A percentile compares a stretch with the other conserved stretches of the same genome.
These are phyloP conservation scores for Globisporangium spinosum DNA, from an alignment of 352 stramenopile species.

Conservation along the genomic window DNA sequence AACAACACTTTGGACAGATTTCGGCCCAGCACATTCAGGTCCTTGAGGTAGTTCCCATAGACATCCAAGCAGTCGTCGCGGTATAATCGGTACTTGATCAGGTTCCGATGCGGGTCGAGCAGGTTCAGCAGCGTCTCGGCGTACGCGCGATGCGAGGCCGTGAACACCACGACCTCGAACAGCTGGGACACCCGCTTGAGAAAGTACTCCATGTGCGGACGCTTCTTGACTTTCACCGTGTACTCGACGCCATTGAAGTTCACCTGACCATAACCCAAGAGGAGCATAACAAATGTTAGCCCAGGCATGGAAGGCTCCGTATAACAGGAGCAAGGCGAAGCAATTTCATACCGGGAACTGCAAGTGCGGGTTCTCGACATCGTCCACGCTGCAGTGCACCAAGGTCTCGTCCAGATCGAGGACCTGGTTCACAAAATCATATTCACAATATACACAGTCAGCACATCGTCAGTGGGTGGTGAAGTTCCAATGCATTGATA, in stretches of 20 bases:
- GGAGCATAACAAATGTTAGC: not conserved
- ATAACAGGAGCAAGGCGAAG: not conserved
- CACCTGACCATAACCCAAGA: constrained; percentile 33
- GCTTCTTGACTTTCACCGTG: constrained; percentile 95
- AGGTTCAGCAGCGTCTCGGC: constrained; percentile 96
- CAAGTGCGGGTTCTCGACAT: constrained; percentile 91
- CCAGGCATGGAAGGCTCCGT: not conserved
- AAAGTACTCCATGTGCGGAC: constrained; percentile 95
- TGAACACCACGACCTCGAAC: constrained; percentile 99
- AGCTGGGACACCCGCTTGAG: constrained; percentile 87
- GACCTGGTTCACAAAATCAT: constrained; percentile 40
- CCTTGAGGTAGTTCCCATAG: constrained; percentile 98
- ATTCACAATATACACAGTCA: not conserved
- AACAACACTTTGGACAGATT: constrained; percentile 90
- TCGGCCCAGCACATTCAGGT: constrained; percentile 95
- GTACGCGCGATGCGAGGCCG: constrained; percentile 93
- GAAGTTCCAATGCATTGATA: not conserved
- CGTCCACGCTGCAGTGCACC: constrained; percentile 98
- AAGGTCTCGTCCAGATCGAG: constrained; percentile 99
- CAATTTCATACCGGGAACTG: constrained; percentile 88
- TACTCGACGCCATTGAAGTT: constrained; percentile 95
- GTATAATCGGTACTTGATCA: constrained; percentile 94
- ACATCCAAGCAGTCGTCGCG: constrained; percentile 94
- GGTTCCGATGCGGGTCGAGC: constrained; percentile 90
- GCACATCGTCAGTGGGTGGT: not conserved